A percentile compares a stretch with the other conserved stretches of the same genome.
phyloP scores from a whole-genome alignment of 2,329 filamentous ascomycete species.

The Xylaria hypoxylon region DNA sequence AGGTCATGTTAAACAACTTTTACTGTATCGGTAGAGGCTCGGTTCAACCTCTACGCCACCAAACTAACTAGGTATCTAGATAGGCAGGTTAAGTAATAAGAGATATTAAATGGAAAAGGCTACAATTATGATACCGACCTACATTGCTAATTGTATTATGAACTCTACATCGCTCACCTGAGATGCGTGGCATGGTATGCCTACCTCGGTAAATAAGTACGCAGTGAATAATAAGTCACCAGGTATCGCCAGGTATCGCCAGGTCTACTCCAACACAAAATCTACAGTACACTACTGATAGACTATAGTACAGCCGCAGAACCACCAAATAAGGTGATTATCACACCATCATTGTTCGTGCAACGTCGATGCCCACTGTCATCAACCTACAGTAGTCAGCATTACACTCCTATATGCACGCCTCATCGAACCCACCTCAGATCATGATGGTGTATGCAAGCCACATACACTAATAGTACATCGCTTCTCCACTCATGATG shows the following conservation, averaged over 20 bases:
- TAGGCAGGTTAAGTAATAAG: too few relatives aligned
- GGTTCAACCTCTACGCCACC: background rate
- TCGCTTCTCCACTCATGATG: background rate
- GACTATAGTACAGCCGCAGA: background rate
- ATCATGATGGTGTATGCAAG: constrained; percentile 20
- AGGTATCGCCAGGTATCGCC: too few relatives aligned
- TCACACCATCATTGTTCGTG: background rate
- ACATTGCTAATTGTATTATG: too few relatives aligned
- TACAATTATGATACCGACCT: background rate
- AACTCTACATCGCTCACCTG: too few relatives aligned
- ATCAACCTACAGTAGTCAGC: constrained; percentile 19
- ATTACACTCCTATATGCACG: constrained; percentile 24
- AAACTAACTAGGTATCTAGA: too few relatives aligned
- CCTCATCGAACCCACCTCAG: constrained; percentile 16
- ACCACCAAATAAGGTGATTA: background rate
- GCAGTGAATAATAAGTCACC: too few relatives aligned
- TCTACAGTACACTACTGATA: too few relatives aligned
- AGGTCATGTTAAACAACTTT: background rate
- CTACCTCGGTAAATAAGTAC: too few relatives aligned
- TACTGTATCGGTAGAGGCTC: constrained; percentile 9
- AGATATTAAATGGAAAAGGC: background rate
- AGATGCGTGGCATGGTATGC: too few relatives aligned
- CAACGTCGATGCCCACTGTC: constrained; percentile 13
- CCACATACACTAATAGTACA: background rate
- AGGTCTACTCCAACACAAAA: background rate